These are phyloP conservation scores for Plasmodium berghei DNA, from an alignment of 169 alveolate genomes.

Conservation along the genomic window DNA sequence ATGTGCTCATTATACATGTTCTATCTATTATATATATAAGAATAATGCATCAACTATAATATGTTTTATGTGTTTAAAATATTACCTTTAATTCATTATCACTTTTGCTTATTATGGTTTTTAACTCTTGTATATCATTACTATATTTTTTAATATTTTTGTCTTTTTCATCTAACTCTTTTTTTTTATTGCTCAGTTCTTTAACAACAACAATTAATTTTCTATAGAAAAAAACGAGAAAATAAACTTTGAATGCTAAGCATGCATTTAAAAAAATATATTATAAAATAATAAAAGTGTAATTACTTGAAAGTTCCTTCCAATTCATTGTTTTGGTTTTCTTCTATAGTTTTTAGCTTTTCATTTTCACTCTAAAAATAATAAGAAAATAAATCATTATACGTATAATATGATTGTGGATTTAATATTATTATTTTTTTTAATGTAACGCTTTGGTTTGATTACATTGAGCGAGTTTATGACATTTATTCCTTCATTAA, in stretches of 20 bases:
- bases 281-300: conserved; percentile 13
- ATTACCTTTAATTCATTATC: conserved; percentile 74
- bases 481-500: conserved; percentile 75
- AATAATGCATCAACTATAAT: conserved; percentile 12
- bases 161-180: conserved; percentile 75
- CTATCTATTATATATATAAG: neutral
- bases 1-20: conserved; percentile 11
- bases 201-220: conserved; percentile 77
- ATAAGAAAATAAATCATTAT: conserved; percentile 17
- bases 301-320: conserved; percentile 76
- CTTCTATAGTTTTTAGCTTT: conserved; percentile 76
- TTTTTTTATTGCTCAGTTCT: conserved; percentile 74
- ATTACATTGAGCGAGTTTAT: conserved; percentile 74
- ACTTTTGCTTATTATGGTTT: conserved; percentile 66
- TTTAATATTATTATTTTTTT: neutral
- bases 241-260: neutral
- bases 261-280: neutral
- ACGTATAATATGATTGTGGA: conserved; percentile 11
- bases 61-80: conserved; percentile 24
- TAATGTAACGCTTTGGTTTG: conserved; percentile 12
- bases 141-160: conserved; percentile 62
- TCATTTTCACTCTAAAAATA: conserved; percentile 72
- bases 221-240: conserved; percentile 48
- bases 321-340: conserved; percentile 76
- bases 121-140: conserved; percentile 73